phyloP scores from a whole-genome alignment of 768 basidiomycete species.

The Psilocybe tampanensis region DNA sequence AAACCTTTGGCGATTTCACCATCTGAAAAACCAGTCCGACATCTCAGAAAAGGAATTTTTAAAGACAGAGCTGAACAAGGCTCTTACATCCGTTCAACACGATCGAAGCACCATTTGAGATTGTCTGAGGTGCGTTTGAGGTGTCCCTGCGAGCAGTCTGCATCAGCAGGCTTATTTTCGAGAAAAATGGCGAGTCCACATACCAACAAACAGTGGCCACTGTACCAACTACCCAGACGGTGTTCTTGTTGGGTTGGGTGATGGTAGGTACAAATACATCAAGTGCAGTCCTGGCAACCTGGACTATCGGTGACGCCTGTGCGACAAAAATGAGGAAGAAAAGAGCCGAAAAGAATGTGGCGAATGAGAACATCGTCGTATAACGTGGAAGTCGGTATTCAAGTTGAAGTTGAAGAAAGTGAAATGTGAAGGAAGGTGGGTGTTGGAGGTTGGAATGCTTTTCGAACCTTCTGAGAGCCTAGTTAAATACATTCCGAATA shows the following conservation, averaged over 20 bases:
- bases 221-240: constrained; percentile 31
- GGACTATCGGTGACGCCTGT: constrained; percentile 23
- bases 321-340: constrained; percentile 25
- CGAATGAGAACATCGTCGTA: constrained; percentile 24
- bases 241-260: constrained; percentile 25
- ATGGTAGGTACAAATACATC: constrained; percentile 36
- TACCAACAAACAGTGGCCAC: constrained; percentile 32
- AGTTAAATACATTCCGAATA: constrained; percentile 20
- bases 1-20: constrained; percentile 36
- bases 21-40: constrained; percentile 16
- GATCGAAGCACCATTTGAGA: constrained; percentile 42
- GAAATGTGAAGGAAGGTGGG: constrained; percentile 2
- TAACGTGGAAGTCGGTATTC: too few species aligned
- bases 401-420: constrained; percentile 11
- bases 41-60: neutral
- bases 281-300: constrained; percentile 23
- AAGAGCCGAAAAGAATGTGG: constrained; percentile 28
- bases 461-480: constrained; percentile 1
- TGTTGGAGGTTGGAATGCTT: constrained; percentile 10
- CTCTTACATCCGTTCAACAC: constrained; percentile 32
- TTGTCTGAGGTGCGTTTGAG: constrained; percentile 37
- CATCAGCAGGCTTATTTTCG: neutral
- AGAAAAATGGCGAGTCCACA: neutral
- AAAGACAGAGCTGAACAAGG: neutral
- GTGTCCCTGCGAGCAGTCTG: constrained; percentile 34